These are phyloP conservation scores for Candida wancherniae DNA, from an alignment of 805 yeast genomes.

Conservation along the genomic window DNA sequence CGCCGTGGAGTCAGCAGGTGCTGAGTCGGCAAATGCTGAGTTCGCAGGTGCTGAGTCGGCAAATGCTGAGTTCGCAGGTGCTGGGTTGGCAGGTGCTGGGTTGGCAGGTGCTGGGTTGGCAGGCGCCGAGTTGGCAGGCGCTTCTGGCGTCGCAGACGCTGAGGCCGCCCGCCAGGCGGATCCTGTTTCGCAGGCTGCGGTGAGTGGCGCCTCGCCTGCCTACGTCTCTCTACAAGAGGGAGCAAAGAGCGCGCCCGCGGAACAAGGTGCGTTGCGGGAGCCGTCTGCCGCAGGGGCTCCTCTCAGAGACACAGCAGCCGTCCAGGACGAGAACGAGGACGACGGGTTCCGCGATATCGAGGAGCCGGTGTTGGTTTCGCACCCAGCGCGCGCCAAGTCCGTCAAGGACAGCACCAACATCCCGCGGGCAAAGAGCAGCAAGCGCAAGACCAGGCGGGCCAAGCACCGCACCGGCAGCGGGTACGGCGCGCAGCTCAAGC, in stretches of 20 bases:
- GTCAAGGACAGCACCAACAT: constrained; percentile 28
- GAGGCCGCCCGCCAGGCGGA: too few relatives aligned
- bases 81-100: too few relatives aligned
- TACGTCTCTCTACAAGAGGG: too few relatives aligned
- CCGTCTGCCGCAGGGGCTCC: neutral
- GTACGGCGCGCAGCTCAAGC: constrained; percentile 22
- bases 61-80: too few relatives aligned
- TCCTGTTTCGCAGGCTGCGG: constrained; percentile 1
- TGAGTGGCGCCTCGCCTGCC: neutral
- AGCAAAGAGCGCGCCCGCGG: too few relatives aligned
- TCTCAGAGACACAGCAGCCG: neutral
- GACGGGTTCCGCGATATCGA: constrained; percentile 36
- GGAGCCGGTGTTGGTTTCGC: constrained; percentile 29
- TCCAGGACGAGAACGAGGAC: constrained; percentile 4
- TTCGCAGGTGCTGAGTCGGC: too few relatives aligned
- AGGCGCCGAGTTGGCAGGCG: too few relatives aligned
- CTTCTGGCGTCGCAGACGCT: too few relatives aligned
- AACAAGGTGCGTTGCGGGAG: too few relatives aligned
- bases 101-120: too few relatives aligned
- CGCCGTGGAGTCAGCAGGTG: too few relatives aligned
- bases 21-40: too few relatives aligned
- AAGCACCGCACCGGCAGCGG: constrained; percentile 5
- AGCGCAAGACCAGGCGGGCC: constrained; percentile 17
- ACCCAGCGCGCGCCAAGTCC: constrained; percentile 30
- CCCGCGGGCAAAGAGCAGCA: constrained; percentile 16